These are phyloP conservation scores for Gracilariopsis chorda DNA, from an alignment of 23 red algal genomes.

Conservation along the genomic window DNA sequence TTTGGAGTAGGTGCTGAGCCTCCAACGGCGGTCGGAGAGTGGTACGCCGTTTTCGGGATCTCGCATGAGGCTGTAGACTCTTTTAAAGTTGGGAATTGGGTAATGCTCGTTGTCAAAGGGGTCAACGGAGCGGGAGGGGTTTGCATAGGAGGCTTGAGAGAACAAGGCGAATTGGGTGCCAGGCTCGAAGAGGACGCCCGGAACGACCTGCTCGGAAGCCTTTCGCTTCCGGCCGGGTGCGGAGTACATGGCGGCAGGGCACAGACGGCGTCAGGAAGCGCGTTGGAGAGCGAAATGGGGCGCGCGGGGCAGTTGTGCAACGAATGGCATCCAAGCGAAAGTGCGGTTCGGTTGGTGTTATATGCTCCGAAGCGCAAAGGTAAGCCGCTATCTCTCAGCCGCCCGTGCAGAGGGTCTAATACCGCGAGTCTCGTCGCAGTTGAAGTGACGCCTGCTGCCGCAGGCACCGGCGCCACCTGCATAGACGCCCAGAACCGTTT, in stretches of 20 bases:
- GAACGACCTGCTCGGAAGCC: slow-evolving; percentile 42
- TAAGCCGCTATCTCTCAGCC: too few species aligned
- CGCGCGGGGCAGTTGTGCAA: too few species aligned
- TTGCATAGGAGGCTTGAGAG: background rate
- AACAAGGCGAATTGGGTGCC: background rate
- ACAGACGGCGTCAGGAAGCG: background rate
- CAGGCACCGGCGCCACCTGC: too few species aligned
- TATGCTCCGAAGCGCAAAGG: too few species aligned
- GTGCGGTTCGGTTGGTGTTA: too few species aligned
- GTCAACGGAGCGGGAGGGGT: background rate
- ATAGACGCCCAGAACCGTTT: too few species aligned
- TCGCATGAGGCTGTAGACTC: slow-evolving; percentile 81
- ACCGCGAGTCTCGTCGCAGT: too few species aligned
- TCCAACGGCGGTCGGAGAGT: slow-evolving; percentile 85
- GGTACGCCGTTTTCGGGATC: slow-evolving; percentile 67
- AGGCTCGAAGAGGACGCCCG: background rate
- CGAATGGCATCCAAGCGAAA: too few species aligned
- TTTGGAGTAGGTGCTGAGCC: slow-evolving; percentile 78
- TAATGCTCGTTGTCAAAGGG: slow-evolving; percentile 53
- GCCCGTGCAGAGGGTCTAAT: too few species aligned
- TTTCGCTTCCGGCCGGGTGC: slow-evolving; percentile 33
- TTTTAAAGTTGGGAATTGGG: slow-evolving; percentile 83
- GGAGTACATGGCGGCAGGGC: background rate
- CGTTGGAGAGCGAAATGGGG: background rate
- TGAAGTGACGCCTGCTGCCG: too few species aligned